These are phyloP conservation scores for Acephala macrosclerotiorum DNA, from an alignment of 2,329 filamentous ascomycete species.

Conservation along the genomic window DNA sequence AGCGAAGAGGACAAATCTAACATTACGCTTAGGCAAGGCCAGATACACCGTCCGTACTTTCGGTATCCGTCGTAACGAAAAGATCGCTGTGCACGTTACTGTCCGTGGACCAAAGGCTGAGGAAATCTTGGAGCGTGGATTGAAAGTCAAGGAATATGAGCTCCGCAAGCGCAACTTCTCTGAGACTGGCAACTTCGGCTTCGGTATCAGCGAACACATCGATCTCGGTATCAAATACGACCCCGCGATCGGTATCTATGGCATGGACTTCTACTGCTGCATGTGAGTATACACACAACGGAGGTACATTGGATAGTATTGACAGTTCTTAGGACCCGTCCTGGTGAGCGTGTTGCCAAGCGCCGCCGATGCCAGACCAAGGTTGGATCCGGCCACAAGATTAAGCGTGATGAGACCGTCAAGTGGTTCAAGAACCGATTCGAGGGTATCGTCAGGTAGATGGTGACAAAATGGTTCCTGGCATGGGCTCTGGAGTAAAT, in stretches of 20 bases:
- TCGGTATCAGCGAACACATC: constrained; percentile 99
- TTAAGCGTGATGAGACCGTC: constrained; percentile 93
- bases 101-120: constrained; percentile 99
- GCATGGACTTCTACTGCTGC: constrained; percentile 99
- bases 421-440: constrained; percentile 86
- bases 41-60: constrained; percentile 99
- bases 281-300: constrained; percentile 67
- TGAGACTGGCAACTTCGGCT: constrained; percentile 99
- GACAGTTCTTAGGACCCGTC: constrained; percentile 73
- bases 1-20: constrained; percentile 34
- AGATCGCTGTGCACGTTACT: constrained; percentile 99
- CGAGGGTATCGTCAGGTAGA: constrained; percentile 93
- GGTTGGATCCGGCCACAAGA: constrained; percentile 89
- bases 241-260: constrained; percentile 97
- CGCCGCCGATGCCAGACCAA: constrained; percentile 88
- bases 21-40: constrained; percentile 79
- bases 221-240: constrained; percentile 99
- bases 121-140: constrained; percentile 99
- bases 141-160: constrained; percentile 99
- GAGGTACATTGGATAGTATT: constrained; percentile 13
- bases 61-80: constrained; percentile 99
- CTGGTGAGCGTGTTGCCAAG: constrained; percentile 96
- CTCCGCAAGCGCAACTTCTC: constrained; percentile 99
- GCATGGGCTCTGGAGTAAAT: constrained; percentile 40
- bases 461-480: constrained; percentile 22